Percentiles rank a stretch among this genome's conserved stretches.
Evolutionary conservation across 139 green algal species (phyloP).

Genomic region (Parachlorella kessleri): DNA sequence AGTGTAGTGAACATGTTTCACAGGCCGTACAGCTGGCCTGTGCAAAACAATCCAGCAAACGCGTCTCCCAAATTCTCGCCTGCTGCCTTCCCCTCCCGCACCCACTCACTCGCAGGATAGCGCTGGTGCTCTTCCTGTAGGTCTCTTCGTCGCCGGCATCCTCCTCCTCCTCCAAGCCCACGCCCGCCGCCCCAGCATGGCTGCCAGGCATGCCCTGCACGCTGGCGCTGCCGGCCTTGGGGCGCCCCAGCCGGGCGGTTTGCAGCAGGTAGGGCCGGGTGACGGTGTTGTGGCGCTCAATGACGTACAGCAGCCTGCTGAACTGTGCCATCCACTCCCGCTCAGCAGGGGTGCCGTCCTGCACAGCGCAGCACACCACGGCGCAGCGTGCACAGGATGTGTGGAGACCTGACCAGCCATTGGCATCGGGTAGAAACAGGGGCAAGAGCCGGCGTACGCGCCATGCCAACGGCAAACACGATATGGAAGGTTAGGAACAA

Average conservation of each 20-base stretch:
- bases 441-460: no score
- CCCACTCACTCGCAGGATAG: background rate
- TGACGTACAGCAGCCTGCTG: conserved; percentile 51
- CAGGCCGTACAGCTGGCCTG: no score
- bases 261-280: background rate
- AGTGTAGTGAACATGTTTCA: no score
- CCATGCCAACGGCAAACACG: no score
- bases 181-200: background rate
- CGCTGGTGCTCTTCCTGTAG: background rate
- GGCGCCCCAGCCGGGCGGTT: background rate
- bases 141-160: background rate
- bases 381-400: background rate
- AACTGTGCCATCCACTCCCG: conserved; percentile 43
- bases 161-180: background rate
- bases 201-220: background rate
- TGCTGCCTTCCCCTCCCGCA: background rate
- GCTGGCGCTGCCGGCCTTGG: conserved; percentile 12
- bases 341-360: conserved; percentile 23
- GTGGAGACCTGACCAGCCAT: no score
- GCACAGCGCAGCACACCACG: conserved; percentile 1
- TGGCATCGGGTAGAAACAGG: no score
- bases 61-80: background rate
- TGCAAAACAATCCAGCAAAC: no score
- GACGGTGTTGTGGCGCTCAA: conserved; percentile 41
- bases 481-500: no score